These are phyloP conservation scores for Aspergillus sp. DNA, from an alignment of 2,329 filamentous ascomycete genomes.

Conservation along the genomic window DNA sequence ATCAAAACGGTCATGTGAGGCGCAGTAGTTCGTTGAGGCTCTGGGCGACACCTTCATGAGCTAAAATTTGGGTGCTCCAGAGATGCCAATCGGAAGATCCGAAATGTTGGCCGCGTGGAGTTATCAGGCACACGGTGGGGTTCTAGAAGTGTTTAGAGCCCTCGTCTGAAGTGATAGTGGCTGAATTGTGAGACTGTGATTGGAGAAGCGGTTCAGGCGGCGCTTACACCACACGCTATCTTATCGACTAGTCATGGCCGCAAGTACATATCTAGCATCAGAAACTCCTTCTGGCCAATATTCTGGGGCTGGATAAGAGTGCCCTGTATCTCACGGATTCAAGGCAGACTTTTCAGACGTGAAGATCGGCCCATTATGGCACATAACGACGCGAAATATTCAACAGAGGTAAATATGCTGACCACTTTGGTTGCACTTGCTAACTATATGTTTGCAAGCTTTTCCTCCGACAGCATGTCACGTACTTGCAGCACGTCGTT, in stretches of 20 bases:
- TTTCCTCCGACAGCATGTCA: not conserved
- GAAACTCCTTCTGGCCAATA: not conserved
- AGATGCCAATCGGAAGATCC: not conserved
- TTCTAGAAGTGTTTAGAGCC: not conserved
- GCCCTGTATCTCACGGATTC: not conserved
- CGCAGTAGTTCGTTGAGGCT: not conserved
- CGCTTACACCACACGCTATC: not conserved
- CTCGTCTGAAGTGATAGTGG: not conserved
- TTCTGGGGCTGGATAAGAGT: not conserved
- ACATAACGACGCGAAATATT: not conserved
- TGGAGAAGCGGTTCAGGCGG: not conserved
- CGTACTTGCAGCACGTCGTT: not conserved
- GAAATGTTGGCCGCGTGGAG: not conserved
- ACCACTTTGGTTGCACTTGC: not conserved
- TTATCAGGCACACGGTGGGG: not conserved
- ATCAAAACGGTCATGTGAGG: not conserved
- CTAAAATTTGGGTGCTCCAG: not conserved
- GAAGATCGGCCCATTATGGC: not conserved
- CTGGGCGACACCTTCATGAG: not conserved
- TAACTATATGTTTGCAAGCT: not conserved
- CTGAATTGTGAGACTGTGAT: not conserved
- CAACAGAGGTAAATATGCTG: not conserved
- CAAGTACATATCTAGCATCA: not conserved
- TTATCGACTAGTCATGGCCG: not conserved
- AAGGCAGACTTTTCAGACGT: not conserved